Conservation (phyloP, 164 flowering plant genomes). For the Akebia trifoliata region DNA sequence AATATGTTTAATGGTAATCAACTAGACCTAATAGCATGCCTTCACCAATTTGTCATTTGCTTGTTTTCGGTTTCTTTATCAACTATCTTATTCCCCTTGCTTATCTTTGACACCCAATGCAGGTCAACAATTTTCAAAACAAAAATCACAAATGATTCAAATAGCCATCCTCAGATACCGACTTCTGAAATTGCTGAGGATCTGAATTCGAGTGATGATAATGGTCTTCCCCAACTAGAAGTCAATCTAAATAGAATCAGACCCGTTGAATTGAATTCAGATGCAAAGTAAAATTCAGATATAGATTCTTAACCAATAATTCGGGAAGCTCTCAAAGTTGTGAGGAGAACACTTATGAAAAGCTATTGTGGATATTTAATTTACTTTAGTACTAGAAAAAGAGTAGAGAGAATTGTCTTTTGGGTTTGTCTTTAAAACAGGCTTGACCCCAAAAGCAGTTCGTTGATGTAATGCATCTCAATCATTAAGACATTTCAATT, state of each 20-base stretch:
- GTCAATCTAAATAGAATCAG: conserved; percentile 48
- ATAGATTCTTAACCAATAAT: conserved; percentile 21
- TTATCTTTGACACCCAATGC: conserved; percentile 17
- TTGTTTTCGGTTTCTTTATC: background rate
- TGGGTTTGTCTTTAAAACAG: no score
- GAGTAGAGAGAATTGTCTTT: background rate
- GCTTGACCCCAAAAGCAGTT: background rate
- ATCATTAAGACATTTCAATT: no score
- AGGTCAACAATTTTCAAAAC: conserved; percentile 72
- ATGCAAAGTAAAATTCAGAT: conserved; percentile 42
- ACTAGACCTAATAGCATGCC: no score
- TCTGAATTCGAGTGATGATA: conserved; percentile 50
- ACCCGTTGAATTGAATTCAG: conserved; percentile 38
- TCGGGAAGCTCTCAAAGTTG: background rate
- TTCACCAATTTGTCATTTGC: no score
- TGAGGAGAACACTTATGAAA: background rate
- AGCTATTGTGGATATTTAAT: background rate
- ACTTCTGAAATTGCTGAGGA: conserved; percentile 25
- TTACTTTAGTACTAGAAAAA: background rate
- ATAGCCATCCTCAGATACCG: conserved; percentile 12
- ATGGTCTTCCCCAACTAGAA: conserved; percentile 76
- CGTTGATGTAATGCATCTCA: background rate
- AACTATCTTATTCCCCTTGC: background rate
- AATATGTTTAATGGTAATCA: no score
- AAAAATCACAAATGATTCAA: conserved; percentile 16